These are phyloP conservation scores for Moesziomyces globuligerus DNA, from an alignment of 1,284 basidiomycete species.

Conservation along the genomic window DNA sequence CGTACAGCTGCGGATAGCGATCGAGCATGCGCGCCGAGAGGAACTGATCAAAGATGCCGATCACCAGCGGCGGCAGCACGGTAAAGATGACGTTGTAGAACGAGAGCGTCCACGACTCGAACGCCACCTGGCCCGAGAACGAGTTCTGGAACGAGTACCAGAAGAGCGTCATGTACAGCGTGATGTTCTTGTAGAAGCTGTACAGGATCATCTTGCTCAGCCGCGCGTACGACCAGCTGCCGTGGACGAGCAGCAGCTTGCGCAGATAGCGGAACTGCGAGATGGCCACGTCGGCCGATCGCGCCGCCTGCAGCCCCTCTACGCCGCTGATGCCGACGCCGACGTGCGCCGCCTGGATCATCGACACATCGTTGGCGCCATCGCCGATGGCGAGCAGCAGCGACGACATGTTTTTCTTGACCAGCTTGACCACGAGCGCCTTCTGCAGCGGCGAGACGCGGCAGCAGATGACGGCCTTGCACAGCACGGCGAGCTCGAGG, in stretches of 20 bases:
- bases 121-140: constrained; percentile 98
- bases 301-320: constrained; percentile 96
- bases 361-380: constrained; percentile 74
- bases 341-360: constrained; percentile 78
- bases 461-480: constrained; percentile 97
- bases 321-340: constrained; percentile 98
- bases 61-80: constrained; percentile 92
- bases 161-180: constrained; percentile 96
- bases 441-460: constrained; percentile 98
- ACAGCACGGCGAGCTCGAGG: constrained; percentile 95
- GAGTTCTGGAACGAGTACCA: constrained; percentile 88
- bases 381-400: constrained; percentile 90
- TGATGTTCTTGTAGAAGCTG: constrained; percentile 79
- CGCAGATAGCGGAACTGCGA: constrained; percentile 97
- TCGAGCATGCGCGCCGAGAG: constrained; percentile 95
- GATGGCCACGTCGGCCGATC: constrained; percentile 95
- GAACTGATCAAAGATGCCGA: constrained; percentile 97
- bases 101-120: constrained; percentile 96
- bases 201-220: constrained; percentile 89
- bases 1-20: constrained; percentile 94
- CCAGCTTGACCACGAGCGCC: constrained; percentile 95
- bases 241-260: constrained; percentile 95
- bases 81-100: constrained; percentile 69
- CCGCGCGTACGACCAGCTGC: constrained; percentile 96
- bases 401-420: constrained; percentile 93